Conservation (phyloP, 1,284 basidiomycete genomes). For the Cutaneotrichosporon daszewskae region DNA sequence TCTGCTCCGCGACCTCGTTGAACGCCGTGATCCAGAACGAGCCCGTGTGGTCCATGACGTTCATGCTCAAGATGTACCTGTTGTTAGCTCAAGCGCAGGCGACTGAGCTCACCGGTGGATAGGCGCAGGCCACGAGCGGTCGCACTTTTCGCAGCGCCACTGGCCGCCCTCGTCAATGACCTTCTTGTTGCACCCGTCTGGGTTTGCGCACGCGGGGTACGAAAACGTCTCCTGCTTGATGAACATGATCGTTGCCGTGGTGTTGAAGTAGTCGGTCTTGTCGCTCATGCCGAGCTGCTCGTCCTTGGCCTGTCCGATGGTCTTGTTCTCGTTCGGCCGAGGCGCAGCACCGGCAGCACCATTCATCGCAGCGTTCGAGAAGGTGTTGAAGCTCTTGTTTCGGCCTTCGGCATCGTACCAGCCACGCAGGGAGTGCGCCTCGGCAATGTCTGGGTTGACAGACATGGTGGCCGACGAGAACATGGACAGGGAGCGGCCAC, state of each 20-base stretch:
- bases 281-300: constrained; percentile 71
- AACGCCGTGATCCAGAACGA: constrained; percentile 93
- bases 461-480: constrained; percentile 64
- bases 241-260: constrained; percentile 79
- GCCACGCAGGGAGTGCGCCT: constrained; percentile 78
- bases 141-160: constrained; percentile 95
- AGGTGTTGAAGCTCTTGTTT: constrained; percentile 62
- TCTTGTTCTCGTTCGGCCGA: constrained; percentile 65
- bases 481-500: constrained; percentile 78
- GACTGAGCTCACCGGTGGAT: constrained; percentile 65
- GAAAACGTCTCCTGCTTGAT: constrained; percentile 80
- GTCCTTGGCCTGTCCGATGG: constrained; percentile 76
- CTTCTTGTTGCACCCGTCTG: constrained; percentile 82
- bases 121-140: constrained; percentile 64
- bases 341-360: constrained; percentile 46
- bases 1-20: constrained; percentile 77
- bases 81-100: background rate
- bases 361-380: constrained; percentile 52
- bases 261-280: constrained; percentile 74
- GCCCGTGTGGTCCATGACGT: constrained; percentile 80
- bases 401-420: constrained; percentile 75
- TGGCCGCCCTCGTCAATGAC: constrained; percentile 62
- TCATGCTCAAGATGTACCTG: constrained; percentile 85
- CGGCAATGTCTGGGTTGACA: constrained; percentile 80
- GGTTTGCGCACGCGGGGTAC: constrained; percentile 82